Evolutionary conservation across 805 yeast genomes (phyloP).

Genomic region (Candida cerambycidarum): DNA sequence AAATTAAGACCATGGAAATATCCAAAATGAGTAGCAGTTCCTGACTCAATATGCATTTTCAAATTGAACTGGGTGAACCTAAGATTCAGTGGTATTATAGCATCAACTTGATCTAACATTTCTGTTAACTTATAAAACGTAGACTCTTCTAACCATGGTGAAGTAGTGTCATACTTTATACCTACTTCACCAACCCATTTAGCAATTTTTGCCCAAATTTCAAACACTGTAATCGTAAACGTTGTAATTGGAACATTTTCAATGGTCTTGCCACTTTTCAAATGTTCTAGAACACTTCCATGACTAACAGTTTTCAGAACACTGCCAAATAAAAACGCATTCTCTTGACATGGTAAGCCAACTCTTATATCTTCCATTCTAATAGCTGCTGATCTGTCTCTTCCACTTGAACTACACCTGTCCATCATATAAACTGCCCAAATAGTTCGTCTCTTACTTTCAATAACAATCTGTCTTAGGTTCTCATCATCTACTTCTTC

Average conservation of each 20-base stretch:
- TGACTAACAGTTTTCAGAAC: not conserved
- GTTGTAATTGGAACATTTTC: constrained; percentile 22
- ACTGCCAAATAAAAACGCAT: constrained; percentile 28
- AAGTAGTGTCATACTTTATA: constrained; percentile 23
- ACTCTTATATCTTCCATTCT: constrained; percentile 32
- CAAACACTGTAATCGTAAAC: constrained; percentile 32
- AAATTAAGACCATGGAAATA: constrained; percentile 33
- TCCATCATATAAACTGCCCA: constrained; percentile 47
- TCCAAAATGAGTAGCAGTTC: constrained; percentile 32
- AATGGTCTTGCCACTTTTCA: not conserved
- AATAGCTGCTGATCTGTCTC: constrained; percentile 32
- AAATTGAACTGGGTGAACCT: constrained; percentile 23
- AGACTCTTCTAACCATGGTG: constrained; percentile 31
- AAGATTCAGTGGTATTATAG: constrained; percentile 25
- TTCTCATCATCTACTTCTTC: constrained; percentile 12
- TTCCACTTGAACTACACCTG: constrained; percentile 37
- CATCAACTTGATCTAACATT: constrained; percentile 22
- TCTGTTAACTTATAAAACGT: constrained; percentile 23
- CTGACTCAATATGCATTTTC: constrained; percentile 26
- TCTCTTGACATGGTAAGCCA: constrained; percentile 32
- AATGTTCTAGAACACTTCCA: constrained; percentile 5
- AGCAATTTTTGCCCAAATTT: constrained; percentile 37
- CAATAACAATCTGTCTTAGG: constrained; percentile 22
- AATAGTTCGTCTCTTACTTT: constrained; percentile 35
- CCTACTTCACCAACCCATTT: constrained; percentile 40